Conservation (phyloP, 1,284 basidiomycete species). For the Rhizoctonia solani region DNA sequence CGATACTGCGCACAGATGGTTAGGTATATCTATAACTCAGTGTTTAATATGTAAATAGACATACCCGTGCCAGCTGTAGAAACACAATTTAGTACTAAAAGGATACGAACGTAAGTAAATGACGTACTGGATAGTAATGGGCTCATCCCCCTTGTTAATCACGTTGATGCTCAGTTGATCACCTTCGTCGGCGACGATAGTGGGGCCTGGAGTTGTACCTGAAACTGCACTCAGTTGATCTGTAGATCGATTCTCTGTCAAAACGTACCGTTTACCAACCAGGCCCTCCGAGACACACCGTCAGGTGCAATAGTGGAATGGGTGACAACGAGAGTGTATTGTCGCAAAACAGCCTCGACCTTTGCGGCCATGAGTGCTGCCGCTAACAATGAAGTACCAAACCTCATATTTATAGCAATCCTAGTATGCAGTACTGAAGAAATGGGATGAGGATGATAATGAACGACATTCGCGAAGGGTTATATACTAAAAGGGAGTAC, state of each 20-base stretch:
- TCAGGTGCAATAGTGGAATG: constrained; percentile 27
- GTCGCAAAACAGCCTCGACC: constrained; percentile 11
- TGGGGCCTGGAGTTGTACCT: constrained; percentile 33
- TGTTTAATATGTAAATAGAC: neutral
- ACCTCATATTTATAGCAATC: constrained; percentile 6
- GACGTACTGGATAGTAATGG: constrained; percentile 26
- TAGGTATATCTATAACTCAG: neutral
- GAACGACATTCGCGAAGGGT: too few species aligned
- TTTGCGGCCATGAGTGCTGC: neutral
- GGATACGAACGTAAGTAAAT: neutral
- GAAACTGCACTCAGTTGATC: neutral
- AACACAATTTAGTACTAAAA: neutral
- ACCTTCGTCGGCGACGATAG: constrained; percentile 30
- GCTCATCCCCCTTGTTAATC: constrained; percentile 25
- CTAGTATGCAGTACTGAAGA: too few species aligned
- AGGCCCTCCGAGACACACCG: constrained; percentile 19
- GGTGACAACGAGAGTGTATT: constrained; percentile 27
- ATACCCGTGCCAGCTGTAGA: constrained; percentile 23
- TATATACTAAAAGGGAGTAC: too few species aligned
- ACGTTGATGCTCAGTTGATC: constrained; percentile 33
- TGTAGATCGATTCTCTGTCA: neutral
- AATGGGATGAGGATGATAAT: too few species aligned
- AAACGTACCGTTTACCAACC: constrained; percentile 6
- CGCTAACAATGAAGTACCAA: neutral
- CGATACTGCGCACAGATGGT: constrained; percentile 11